Base-by-base conservation (phyloP, 805 yeast genomes). In the Sungouiella blattae region DNA sequence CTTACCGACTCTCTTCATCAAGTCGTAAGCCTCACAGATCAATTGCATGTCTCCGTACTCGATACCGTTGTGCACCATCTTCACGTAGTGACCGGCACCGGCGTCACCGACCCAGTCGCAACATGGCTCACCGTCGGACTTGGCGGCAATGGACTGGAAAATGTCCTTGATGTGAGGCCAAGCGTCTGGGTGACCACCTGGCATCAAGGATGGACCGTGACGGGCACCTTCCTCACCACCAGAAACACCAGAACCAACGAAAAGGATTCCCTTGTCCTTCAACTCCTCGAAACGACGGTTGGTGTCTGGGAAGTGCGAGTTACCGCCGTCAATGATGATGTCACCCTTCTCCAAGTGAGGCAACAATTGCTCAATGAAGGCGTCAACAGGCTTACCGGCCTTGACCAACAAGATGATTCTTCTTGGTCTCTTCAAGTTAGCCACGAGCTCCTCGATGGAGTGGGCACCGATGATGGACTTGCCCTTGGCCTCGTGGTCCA, bases 211-310 rank as follows among this genome's bases (percentile, higher is more conserved):
- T 46, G 98, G 98, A 60, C 98, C 98, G 69, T 85, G 78, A 73
- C 98, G 87, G 57, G 98, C 98, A 77, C 98, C 98, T 68, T 91
- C 98, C 73, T 91, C 98, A 77, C 98, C 98, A 71, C 98, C 98
- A 53, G 98, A 91, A 49, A 93, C 98, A 84, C 98, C 98, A 45
- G 96, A 89, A 59, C 98, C 98, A 47, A 91, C 98, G 53, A 87
- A 93, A 49, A 78, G 71, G 60, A 89, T 81, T 28, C 95, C 98
- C 76, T 91, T 80, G 39, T 68, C 73, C 66, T 83, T 80, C 64
- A 91, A 78, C 63, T 88, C 95, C 41, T 77, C 91, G 75, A 70
- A 87, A 71, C 98, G 87, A 74, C 98, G 88, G 84, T 89, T 89
- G 43, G 96, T 67, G 73, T 91, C 98, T 67, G 96, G 96, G 93